Evolutionary conservation across 352 stramenopile genomes (phyloP).

Genomic region (Stramenopiles sp.): DNA sequence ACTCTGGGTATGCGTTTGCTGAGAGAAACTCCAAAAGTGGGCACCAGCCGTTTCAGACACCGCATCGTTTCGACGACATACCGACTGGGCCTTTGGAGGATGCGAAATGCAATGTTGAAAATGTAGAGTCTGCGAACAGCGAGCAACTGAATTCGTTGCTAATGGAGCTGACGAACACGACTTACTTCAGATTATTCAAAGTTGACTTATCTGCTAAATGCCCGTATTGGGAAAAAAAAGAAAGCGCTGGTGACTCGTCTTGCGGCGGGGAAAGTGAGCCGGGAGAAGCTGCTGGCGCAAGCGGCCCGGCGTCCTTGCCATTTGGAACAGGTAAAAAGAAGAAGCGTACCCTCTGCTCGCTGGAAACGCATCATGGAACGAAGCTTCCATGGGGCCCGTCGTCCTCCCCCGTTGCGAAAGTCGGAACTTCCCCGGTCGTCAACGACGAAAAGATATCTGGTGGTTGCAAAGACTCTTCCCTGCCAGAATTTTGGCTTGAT

Average conservation of each 20-base stretch:
- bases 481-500: conserved; percentile 14
- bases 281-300: background rate
- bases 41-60: no score
- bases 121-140: conserved; percentile 48
- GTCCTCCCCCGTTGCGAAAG: background rate
- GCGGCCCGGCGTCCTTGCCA: conserved; percentile 44
- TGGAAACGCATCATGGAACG: conserved; percentile 25
- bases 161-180: conserved; percentile 43
- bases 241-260: conserved; percentile 59
- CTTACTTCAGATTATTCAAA: conserved; percentile 79
- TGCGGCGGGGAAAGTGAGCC: background rate
- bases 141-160: conserved; percentile 55
- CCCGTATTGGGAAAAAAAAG: conserved; percentile 66
- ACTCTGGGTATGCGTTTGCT: no score
- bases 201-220: conserved; percentile 65
- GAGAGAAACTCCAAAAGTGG: no score
- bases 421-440: conserved; percentile 12
- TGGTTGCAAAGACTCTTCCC: conserved; percentile 17
- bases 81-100: no score
- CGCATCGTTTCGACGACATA: no score
- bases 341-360: conserved; percentile 59
- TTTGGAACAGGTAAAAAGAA: conserved; percentile 58
- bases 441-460: conserved; percentile 36
- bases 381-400: background rate
- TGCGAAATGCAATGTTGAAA: conserved; percentile 56